Conservation (phyloP, 768 basidiomycete species). For the Trametes cubensis region DNA sequence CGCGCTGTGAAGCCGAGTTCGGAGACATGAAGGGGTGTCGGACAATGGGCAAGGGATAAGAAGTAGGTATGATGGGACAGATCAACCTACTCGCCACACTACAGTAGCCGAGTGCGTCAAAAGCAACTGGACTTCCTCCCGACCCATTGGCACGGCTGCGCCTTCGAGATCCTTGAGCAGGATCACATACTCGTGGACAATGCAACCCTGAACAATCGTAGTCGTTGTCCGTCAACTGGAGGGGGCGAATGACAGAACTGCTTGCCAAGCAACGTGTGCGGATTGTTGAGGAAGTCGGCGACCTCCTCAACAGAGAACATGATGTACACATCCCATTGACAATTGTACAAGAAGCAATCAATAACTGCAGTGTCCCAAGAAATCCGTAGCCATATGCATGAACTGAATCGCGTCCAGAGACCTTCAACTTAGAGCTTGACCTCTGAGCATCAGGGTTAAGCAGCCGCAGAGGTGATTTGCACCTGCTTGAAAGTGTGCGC, state of each 20-base stretch:
- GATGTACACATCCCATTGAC: no score
- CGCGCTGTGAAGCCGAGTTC: no score
- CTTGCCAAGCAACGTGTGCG: constrained; percentile 1
- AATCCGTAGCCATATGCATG: no score
- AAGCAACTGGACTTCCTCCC: constrained; percentile 1
- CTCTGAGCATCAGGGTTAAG: background rate
- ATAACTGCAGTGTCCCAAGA: no score
- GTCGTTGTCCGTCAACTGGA: background rate
- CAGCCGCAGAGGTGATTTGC: background rate
- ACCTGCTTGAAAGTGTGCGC: constrained; percentile 18
- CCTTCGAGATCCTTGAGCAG: background rate
- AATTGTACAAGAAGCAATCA: no score
- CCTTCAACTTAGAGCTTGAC: no score
- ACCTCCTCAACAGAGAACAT: background rate
- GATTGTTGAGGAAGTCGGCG: constrained; percentile 2
- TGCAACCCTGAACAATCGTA: background rate
- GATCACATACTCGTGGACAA: background rate
- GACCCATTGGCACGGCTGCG: background rate
- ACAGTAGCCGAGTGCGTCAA: background rate
- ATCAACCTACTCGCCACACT: no score
- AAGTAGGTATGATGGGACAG: no score
- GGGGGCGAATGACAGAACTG: background rate
- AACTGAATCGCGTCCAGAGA: no score
- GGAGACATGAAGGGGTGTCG: no score
- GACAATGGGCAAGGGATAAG: no score